phyloP scores from a whole-genome alignment of 2,329 filamentous ascomycete genomes.

The Penicillium sp. region DNA sequence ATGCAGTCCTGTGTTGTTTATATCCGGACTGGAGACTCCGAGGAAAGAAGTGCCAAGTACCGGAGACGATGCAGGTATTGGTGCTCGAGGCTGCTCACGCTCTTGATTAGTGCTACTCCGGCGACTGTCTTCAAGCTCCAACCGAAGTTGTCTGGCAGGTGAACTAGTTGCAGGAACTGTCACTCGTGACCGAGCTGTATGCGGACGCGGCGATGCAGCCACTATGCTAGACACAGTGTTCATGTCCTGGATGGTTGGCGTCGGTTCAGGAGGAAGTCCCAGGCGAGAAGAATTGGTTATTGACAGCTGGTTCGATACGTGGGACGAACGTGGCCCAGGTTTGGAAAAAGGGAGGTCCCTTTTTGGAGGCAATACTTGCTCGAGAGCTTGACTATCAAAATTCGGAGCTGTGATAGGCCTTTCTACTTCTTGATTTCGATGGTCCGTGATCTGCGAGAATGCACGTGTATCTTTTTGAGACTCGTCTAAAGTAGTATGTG shows the following conservation, averaged over 20 bases:
- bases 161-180: conserved; percentile 10
- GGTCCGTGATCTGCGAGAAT: conserved; percentile 13
- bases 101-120: conserved; percentile 3
- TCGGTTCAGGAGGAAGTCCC: not conserved
- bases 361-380: conserved; percentile 39
- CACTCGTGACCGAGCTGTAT: conserved; percentile 6
- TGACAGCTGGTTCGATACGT: not conserved
- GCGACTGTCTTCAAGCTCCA: conserved; percentile 12
- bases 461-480: conserved; percentile 1
- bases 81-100: not conserved
- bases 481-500: not conserved
- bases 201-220: conserved; percentile 3
- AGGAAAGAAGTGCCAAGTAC: conserved; percentile 6
- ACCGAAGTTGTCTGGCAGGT: conserved; percentile 12
- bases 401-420: conserved; percentile 25
- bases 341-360: conserved; percentile 40
- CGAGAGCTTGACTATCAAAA: conserved; percentile 26
- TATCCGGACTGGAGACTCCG: conserved; percentile 6
- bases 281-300: not conserved
- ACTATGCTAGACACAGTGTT: not conserved
- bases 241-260: not conserved
- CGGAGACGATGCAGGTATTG: conserved; percentile 4
- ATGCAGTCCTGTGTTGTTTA: not conserved
- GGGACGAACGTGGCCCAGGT: conserved; percentile 13
- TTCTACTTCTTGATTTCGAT: not conserved